phyloP scores from a whole-genome alignment of 1,284 basidiomycete genomes.

The Microbotryum lychnidis-dioicae region DNA sequence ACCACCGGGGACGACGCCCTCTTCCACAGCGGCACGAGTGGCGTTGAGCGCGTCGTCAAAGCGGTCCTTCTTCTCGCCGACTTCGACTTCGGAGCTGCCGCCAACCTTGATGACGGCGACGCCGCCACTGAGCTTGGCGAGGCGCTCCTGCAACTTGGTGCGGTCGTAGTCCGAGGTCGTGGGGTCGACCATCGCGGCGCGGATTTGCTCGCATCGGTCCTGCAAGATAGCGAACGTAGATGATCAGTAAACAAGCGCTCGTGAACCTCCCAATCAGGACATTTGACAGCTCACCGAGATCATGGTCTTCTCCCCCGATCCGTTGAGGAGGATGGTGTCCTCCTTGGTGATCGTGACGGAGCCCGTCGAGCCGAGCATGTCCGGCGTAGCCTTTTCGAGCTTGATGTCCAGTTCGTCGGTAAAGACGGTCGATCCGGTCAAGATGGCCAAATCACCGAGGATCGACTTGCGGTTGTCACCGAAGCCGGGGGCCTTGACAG shows the following conservation, averaged over 20 bases:
- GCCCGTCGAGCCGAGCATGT: conserved; percentile 86
- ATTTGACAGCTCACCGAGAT: conserved; percentile 81
- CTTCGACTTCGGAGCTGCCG: conserved; percentile 87
- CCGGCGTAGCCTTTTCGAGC: conserved; percentile 80
- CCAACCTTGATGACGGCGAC: conserved; percentile 98
- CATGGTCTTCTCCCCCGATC: conserved; percentile 74
- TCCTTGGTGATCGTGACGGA: conserved; percentile 95
- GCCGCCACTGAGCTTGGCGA: conserved; percentile 91
- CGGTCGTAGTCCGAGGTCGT: conserved; percentile 90
- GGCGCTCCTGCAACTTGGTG: conserved; percentile 90
- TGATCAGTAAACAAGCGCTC: no score
- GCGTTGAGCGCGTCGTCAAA: conserved; percentile 91
- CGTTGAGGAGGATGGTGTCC: conserved; percentile 94
- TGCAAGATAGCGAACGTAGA: conserved; percentile 49
- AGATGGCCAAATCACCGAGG: conserved; percentile 91
- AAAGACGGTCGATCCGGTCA: conserved; percentile 96
- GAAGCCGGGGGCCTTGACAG: conserved; percentile 92
- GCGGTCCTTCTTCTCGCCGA: conserved; percentile 98
- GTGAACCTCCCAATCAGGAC: no score
- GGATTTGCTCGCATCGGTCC: conserved; percentile 89
- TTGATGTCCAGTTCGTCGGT: conserved; percentile 98
- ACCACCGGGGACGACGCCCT: conserved; percentile 94
- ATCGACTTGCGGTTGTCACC: conserved; percentile 98
- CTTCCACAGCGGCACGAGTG: conserved; percentile 94
- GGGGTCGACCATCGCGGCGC: conserved; percentile 69